Base-by-base conservation (phyloP, 805 yeast species). In the Lipomyces lipofer region DNA sequence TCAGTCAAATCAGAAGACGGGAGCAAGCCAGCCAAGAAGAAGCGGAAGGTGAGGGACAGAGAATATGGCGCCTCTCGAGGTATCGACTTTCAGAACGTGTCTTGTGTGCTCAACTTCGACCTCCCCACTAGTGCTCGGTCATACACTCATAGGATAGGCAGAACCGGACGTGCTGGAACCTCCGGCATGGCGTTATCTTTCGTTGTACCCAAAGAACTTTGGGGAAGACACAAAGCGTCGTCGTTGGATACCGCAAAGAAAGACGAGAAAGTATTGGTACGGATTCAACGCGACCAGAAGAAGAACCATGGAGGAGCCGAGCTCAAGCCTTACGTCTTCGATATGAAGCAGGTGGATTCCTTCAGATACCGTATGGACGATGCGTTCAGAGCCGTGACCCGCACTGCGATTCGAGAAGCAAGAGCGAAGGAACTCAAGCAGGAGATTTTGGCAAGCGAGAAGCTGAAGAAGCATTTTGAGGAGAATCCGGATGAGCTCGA, bases 81-180 rank as follows among this genome's bases (percentile, higher is more conserved):
- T 67, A 95, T 94, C 36, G 99, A 94, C 72, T 94, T 94, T 77
- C 84, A 81, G 65, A 92, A 94, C 65, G 98, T 94, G 56, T 94
- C 97, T 7, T 94, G 98, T 74, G 99, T 94, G 6, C 75, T 94
- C 61, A 94, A 94, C 72, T 94, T 94, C 69, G 99, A 94, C 69
- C 75, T 94, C 64, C 99, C 99, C 38, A 80, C 88, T 2, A 83
- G 95, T 8, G 84, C 97, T 4, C 86, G 85, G 67, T 82, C 95
- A 2, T 94, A 94, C 68, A 84, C 89, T 28, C 99, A 94, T 71
- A 81, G 99, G 68, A 81, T 94, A 33, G 99, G 99, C 48, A 83
- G 99, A 75, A 94, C 99, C 3, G 99, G 99, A 4, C 83, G 99
- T 73, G 98, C 96, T 6, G 96, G 97, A 50, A 90, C 88, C 68